Percentiles rank a stretch among this genome's conserved stretches.
These are phyloP conservation scores for Ustilago nuda DNA, from an alignment of 1,284 basidiomycete species.

Conservation along the genomic window DNA sequence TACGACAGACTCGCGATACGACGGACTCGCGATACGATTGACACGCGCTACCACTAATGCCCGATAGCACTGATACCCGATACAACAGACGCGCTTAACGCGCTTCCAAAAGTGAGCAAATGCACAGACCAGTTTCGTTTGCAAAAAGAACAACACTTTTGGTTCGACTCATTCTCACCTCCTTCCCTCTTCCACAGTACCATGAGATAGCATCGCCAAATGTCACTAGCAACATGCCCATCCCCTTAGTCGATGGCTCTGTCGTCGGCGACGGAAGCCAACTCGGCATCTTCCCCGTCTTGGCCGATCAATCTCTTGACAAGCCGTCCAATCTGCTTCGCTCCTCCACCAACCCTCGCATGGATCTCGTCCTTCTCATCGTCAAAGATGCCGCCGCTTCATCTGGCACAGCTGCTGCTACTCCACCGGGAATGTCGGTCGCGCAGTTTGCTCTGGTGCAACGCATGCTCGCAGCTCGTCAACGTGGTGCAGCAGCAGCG, in stretches of 20 bases:
- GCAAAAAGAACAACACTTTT: conserved; percentile 15
- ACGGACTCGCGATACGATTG: too few relatives aligned
- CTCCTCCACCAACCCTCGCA: conserved; percentile 49
- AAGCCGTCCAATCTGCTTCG: conserved; percentile 35
- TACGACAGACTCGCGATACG: too few relatives aligned
- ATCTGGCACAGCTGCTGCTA: conserved; percentile 12
- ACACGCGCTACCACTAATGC: not conserved
- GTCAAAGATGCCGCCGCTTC: conserved; percentile 31
- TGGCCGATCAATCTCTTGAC: conserved; percentile 36
- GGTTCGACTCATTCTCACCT: not conserved
- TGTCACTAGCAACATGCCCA: conserved; percentile 10
- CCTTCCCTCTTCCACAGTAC: not conserved
- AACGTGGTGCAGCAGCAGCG: conserved; percentile 34
- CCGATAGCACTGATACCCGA: not conserved
- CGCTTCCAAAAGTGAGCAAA: conserved; percentile 9
- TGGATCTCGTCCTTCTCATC: conserved; percentile 51
- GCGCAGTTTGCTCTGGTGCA: conserved; percentile 48
- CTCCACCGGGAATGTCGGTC: conserved; percentile 43
- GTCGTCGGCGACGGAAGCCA: conserved; percentile 43
- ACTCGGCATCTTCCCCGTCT: conserved; percentile 40
- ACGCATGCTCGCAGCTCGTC: conserved; percentile 46
- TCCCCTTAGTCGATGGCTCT: conserved; percentile 32
- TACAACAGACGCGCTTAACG: conserved; percentile 5
- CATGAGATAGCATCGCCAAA: conserved; percentile 6
- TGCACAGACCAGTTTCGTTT: conserved; percentile 8